A percentile compares a stretch with the other conserved stretches of the same genome.
phyloP scores from a whole-genome alignment of 371 early-diverging fungal genomes.

The Blakeslea trispora region DNA sequence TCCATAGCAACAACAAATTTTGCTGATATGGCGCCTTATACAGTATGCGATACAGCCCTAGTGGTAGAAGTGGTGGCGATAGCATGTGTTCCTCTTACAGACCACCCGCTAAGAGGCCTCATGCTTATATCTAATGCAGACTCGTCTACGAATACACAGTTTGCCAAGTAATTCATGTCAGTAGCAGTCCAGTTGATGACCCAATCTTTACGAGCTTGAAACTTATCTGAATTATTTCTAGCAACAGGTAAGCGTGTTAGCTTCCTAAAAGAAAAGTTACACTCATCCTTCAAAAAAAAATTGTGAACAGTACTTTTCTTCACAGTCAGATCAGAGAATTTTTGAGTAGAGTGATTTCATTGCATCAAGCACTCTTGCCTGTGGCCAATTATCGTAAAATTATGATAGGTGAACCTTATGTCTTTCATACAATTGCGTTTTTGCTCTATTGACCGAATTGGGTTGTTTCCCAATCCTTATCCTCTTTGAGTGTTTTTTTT shows the following conservation, averaged over 20 bases:
- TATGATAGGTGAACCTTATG: constrained; percentile 20
- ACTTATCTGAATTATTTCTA: constrained; percentile 11
- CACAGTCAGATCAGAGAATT: constrained; percentile 13
- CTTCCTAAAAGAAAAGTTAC: constrained; percentile 22
- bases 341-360: constrained; percentile 17
- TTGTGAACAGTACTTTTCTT: constrained; percentile 18
- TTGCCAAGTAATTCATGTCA: too few relatives aligned
- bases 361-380: constrained; percentile 19
- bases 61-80: constrained; percentile 4
- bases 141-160: neutral
- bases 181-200: too few relatives aligned
- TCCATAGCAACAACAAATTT: constrained; percentile 20
- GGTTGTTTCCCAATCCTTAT: constrained; percentile 21
- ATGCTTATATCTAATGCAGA: neutral
- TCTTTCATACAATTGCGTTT: constrained; percentile 16
- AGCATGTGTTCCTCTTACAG: too few relatives aligned
- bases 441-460: constrained; percentile 21
- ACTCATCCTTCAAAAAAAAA: constrained; percentile 17
- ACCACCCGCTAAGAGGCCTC: neutral
- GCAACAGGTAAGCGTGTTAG: constrained; percentile 14
- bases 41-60: constrained; percentile 12
- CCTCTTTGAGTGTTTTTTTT: too few relatives aligned
- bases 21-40: constrained; percentile 12
- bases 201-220: too few relatives aligned
- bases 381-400: constrained; percentile 14